Evolutionary conservation across 2,329 filamentous ascomycete genomes (phyloP).

Genomic region (Cytospora schulzeri): DNA sequence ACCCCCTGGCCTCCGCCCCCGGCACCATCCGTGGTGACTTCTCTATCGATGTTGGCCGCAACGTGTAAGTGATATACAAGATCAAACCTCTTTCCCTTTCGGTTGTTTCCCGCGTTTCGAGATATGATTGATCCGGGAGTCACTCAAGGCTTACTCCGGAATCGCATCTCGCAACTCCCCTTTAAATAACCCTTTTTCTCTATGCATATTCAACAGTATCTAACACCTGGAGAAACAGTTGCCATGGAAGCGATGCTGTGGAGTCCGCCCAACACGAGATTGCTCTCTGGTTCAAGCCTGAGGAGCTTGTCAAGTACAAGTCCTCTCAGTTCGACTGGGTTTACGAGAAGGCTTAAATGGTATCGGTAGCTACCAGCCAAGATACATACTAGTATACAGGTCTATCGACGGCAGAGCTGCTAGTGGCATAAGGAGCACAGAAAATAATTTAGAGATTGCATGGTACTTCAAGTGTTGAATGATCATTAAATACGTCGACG

Average conservation of each 20-base stretch:
- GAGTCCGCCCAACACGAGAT: slow-evolving; percentile 99
- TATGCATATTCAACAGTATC: background rate
- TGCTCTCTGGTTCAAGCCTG: slow-evolving; percentile 93
- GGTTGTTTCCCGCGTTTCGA: background rate
- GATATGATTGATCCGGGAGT: background rate
- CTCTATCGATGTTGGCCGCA: slow-evolving; percentile 61
- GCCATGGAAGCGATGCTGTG: slow-evolving; percentile 98
- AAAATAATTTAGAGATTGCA: no score
- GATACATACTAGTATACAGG: no score
- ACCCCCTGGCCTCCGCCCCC: slow-evolving; percentile 90
- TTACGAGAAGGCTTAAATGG: slow-evolving; percentile 79
- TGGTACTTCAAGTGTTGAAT: no score
- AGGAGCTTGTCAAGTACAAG: slow-evolving; percentile 86
- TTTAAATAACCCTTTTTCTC: background rate
- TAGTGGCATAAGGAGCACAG: no score
- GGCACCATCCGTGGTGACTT: slow-evolving; percentile 98
- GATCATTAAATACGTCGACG: no score
- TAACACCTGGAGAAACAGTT: slow-evolving; percentile 55
- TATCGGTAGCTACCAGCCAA: background rate
- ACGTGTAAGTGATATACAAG: slow-evolving; percentile 6
- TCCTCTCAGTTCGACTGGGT: slow-evolving; percentile 85
- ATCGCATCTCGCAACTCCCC: background rate
- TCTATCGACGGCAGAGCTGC: no score
- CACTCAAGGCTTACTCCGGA: background rate
- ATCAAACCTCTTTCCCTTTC: background rate